phyloP scores from a whole-genome alignment of 345 rosid genomes.

The Hibiscus tridactylites region DNA sequence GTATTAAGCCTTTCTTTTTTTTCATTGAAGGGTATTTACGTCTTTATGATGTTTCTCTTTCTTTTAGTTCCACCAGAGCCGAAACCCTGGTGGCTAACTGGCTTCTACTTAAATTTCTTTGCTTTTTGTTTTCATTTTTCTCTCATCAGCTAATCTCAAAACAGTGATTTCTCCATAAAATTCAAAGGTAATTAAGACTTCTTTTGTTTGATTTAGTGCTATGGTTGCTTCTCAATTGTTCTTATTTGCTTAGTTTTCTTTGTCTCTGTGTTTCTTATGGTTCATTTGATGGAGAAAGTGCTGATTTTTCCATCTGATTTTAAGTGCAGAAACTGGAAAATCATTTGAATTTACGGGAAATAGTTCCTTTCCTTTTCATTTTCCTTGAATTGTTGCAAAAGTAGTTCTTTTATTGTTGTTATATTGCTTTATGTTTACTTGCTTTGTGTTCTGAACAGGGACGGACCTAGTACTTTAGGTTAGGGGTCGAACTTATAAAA shows the following conservation, averaged over 20 bases:
- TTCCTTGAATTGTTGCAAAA: no score
- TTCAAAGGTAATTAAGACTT: not conserved
- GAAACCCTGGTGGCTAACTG: not conserved
- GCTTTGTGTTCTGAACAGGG: not conserved
- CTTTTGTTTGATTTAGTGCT: not conserved
- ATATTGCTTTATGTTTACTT: no score
- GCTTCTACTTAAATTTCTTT: not conserved
- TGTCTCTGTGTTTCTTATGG: not conserved
- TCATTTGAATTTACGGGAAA: not conserved
- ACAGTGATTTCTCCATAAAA: not conserved
- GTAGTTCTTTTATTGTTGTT: no score
- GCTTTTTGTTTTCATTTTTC: not conserved
- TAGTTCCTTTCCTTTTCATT: no score
- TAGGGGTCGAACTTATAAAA: no score
- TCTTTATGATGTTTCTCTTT: not conserved
- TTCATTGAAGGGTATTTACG: not conserved
- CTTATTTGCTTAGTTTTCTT: not conserved
- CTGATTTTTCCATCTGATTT: not conserved
- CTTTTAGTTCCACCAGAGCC: not conserved
- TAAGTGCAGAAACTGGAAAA: not conserved
- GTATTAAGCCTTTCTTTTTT: no score
- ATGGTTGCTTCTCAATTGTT: not conserved
- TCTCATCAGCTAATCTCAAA: not conserved
- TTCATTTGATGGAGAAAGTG: not conserved
- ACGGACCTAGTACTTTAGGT: no score